phyloP scores from a whole-genome alignment of 805 yeast species.

The Pichia scutulata region DNA sequence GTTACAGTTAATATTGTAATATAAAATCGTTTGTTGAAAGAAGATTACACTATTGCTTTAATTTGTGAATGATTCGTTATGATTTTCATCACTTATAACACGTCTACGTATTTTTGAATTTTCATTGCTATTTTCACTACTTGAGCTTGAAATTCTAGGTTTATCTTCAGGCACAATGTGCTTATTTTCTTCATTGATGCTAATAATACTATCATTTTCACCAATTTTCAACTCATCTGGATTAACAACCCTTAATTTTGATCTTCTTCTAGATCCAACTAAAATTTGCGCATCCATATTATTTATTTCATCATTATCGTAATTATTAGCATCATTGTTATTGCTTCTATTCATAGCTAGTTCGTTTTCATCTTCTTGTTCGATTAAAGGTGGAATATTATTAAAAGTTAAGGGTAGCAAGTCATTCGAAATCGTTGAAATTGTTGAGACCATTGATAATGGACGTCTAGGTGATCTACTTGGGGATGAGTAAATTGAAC shows the following conservation, averaged over 20 bases:
- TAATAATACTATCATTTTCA: background rate
- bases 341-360: too few species aligned
- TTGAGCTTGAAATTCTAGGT: conserved; percentile 10
- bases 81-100: conserved; percentile 23
- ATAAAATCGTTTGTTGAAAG: background rate
- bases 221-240: conserved; percentile 35
- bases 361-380: background rate
- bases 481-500: background rate
- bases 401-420: background rate
- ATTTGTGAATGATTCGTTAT: conserved; percentile 1
- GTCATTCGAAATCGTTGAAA: background rate
- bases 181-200: background rate
- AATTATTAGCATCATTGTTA: background rate
- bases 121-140: conserved; percentile 4
- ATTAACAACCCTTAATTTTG: conserved; percentile 52
- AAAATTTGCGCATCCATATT: conserved; percentile 63
- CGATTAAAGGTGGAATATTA: background rate
- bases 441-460: conserved; percentile 1
- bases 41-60: background rate
- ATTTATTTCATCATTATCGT: conserved; percentile 33
- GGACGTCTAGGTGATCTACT: background rate
- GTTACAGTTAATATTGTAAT: background rate
- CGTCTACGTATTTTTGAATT: conserved; percentile 13
- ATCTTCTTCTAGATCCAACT: conserved; percentile 57
- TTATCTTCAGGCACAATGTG: background rate